phyloP scores from a whole-genome alignment of 78 protist genomes.

The Tieghemostelium lacteum region DNA sequence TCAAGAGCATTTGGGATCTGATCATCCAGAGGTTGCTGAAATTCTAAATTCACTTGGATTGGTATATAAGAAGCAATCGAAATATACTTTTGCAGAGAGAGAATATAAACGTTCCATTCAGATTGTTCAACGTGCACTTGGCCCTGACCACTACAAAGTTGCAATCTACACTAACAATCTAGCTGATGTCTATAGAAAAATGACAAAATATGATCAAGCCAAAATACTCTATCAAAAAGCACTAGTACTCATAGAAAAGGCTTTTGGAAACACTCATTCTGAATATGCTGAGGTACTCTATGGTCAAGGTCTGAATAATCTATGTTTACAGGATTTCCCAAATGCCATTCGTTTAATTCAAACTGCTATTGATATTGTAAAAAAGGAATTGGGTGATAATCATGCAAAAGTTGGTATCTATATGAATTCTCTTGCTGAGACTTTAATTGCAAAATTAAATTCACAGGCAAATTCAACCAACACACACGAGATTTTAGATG shows the following conservation, averaged over 20 bases:
- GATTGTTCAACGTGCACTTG: conserved; percentile 33
- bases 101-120: conserved; percentile 62
- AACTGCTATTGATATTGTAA: conserved; percentile 28
- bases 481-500: not conserved
- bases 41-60: conserved; percentile 43
- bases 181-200: conserved; percentile 62
- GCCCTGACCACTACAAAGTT: conserved; percentile 46
- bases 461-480: not conserved
- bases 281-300: conserved; percentile 68
- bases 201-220: conserved; percentile 15
- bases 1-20: conserved; percentile 58
- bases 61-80: conserved; percentile 63
- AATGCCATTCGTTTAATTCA: conserved; percentile 18
- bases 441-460: conserved; percentile 3
- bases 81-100: conserved; percentile 53
- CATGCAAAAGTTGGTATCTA: conserved; percentile 74
- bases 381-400: not conserved
- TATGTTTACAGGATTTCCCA: conserved; percentile 7
- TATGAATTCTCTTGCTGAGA: conserved; percentile 32
- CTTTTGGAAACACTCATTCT: conserved; percentile 57
- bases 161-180: conserved; percentile 42
- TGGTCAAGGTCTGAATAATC: conserved; percentile 34
- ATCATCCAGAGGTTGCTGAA: conserved; percentile 71
- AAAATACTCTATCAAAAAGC: conserved; percentile 41
- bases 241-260: conserved; percentile 8